Evolutionary conservation across 1,139 yeast genomes (phyloP).

Genomic region (Casaregolazyma lundiana): DNA sequence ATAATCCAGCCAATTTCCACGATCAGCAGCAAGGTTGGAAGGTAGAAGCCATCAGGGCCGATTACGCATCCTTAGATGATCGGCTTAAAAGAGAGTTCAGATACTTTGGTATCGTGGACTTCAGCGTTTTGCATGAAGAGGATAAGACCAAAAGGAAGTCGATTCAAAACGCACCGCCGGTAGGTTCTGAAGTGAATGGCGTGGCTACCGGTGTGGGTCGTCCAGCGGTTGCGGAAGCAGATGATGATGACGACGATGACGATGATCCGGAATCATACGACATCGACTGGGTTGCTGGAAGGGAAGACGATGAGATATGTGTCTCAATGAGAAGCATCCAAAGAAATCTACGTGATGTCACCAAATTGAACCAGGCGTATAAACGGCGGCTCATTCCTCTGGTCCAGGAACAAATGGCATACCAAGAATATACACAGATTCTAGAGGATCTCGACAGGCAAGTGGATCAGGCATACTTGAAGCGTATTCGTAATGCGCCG

Average conservation of each 20-base stretch:
- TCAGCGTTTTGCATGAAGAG: conserved; percentile 32
- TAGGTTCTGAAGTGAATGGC: conserved; percentile 9
- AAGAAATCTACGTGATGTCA: conserved; percentile 57
- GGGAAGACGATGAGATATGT: conserved; percentile 93
- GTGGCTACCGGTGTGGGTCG: conserved; percentile 7
- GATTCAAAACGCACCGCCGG: conserved; percentile 17
- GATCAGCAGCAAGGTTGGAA: conserved; percentile 36
- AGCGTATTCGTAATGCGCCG: conserved; percentile 77
- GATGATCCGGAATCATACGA: conserved; percentile 35
- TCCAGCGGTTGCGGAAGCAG: conserved; percentile 25
- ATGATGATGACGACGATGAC: conserved; percentile 20
- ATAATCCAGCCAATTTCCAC: conserved; percentile 17
- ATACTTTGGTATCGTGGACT: conserved; percentile 81
- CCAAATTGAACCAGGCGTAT: conserved; percentile 60
- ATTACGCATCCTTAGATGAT: conserved; percentile 80
- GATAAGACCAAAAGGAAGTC: conserved; percentile 31
- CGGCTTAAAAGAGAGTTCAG: conserved; percentile 80
- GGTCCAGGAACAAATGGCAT: conserved; percentile 88
- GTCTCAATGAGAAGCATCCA: conserved; percentile 77
- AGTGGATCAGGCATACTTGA: conserved; percentile 88
- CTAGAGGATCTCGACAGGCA: conserved; percentile 93
- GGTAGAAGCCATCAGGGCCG: conserved; percentile 47
- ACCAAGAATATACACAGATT: conserved; percentile 89
- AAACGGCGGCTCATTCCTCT: conserved; percentile 64
- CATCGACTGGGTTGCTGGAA: conserved; percentile 71